A percentile compares a stretch with the other conserved stretches of the same genome.
phyloP scores from a whole-genome alignment of 805 yeast species.

The Starmera amethionina region DNA sequence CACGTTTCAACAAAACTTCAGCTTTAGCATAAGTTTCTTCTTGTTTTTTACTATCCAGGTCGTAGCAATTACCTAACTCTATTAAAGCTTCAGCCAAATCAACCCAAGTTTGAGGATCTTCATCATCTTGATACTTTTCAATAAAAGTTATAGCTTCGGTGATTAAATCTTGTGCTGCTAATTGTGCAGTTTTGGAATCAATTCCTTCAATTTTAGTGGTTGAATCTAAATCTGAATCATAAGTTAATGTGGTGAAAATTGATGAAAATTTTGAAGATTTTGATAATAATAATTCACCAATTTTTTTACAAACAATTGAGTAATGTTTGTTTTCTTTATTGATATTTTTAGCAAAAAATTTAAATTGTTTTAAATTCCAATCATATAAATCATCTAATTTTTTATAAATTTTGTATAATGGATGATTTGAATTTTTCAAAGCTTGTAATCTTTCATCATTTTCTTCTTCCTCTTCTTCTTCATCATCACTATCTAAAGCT shows the following conservation, averaged over 20 bases:
- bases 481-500: conserved; percentile 46
- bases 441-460: conserved; percentile 15
- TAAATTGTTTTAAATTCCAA: too few relatives aligned
- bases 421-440: conserved; percentile 35
- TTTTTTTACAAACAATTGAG: conserved; percentile 23
- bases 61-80: conserved; percentile 64
- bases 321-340: too few relatives aligned
- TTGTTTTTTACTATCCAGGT: conserved; percentile 57
- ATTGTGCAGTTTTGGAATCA: conserved; percentile 33
- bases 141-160: conserved; percentile 48
- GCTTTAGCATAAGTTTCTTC: conserved; percentile 60
- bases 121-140: conserved; percentile 50
- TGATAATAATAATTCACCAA: conserved; percentile 56
- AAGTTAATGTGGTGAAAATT: conserved; percentile 44
- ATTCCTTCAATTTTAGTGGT: conserved; percentile 16
- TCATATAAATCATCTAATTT: conserved; percentile 2
- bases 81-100: conserved; percentile 81
- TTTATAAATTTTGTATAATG: conserved; percentile 33
- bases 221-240: conserved; percentile 41
- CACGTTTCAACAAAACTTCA: conserved; percentile 53
- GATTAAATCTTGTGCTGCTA: conserved; percentile 37
- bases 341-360: too few relatives aligned
- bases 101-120: conserved; percentile 76
- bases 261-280: conserved; percentile 55
- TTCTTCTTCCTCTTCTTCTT: conserved; percentile 30